Base-by-base conservation (phyloP, 768 basidiomycete genomes). In the Trametes coccinea region DNA sequence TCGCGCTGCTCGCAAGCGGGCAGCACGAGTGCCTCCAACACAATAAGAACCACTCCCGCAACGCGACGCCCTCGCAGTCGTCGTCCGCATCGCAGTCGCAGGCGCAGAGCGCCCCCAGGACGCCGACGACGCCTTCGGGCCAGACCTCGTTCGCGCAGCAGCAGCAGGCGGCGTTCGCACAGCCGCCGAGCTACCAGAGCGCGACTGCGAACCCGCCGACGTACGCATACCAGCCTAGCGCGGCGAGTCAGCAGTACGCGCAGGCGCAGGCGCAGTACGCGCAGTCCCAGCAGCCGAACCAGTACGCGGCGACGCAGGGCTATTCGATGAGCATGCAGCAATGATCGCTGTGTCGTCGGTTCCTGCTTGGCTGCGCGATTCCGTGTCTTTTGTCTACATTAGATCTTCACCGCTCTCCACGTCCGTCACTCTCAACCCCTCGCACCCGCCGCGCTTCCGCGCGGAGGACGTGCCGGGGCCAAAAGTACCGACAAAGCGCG, bases 1-100 rank as follows among this genome's bases (percentile, higher is more conserved):
- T 98, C 0, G 85, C 87, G 46, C 77, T 97, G 68, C 82, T 98
- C 46, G 92, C 92, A 3, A 84, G 83, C 54, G 90, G 91, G 3
- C 78, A 86, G 66, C 90, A 86, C 68, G 82, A 83, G 59, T 84
- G 82, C 63, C 61, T 85, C 27, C 69, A 70, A 66, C 67, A 72
- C 67, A 66, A 67, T 49, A 67, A 69, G 58, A 46, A 56, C 17
- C 66, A 67, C 61, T 69, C 69, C 37, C 53, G 69, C 46, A 68
- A 67, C 59, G 60, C 60, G 47, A 72, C 67, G 14, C 69, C 71
- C 31, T 50, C 64, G 59, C 61, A 62, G 53, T 51, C 67, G 9
- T 39, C 44, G 5, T 55, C 63, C 2, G 16, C 64, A 0, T 59
- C 66, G 29, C 37, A 54, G 53, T 46, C 59, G 39, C 37, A 54